Conservation (phyloP, 2,329 filamentous ascomycete species). For the Coleophoma eucalyptorum region DNA sequence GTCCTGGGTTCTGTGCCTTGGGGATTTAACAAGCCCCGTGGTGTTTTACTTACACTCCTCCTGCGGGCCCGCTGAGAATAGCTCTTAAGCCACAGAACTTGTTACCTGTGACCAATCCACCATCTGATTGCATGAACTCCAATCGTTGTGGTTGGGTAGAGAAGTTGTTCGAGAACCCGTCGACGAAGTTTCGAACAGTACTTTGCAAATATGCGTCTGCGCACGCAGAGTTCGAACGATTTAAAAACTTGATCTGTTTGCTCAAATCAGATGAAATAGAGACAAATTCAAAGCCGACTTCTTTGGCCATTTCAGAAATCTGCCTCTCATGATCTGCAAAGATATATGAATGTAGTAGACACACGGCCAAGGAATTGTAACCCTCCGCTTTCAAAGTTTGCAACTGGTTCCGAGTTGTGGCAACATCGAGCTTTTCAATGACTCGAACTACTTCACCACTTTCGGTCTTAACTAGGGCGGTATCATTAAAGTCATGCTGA, state of each 20-base stretch:
- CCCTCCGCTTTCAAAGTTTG: not conserved
- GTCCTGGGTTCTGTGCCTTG: too few relatives aligned
- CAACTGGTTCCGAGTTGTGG: constrained; percentile 21
- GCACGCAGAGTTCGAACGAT: constrained; percentile 60
- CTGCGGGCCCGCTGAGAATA: constrained; percentile 62
- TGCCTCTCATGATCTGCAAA: constrained; percentile 50
- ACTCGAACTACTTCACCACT: constrained; percentile 63
- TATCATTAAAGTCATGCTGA: not conserved
- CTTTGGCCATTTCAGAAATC: constrained; percentile 53
- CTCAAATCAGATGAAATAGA: constrained; percentile 61
- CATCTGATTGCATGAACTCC: constrained; percentile 59
- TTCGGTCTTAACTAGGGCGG: constrained; percentile 30
- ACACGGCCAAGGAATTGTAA: not conserved
- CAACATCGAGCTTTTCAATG: constrained; percentile 52
- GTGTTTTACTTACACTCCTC: constrained; percentile 50
- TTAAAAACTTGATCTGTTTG: constrained; percentile 68
- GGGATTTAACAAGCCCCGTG: too few relatives aligned
- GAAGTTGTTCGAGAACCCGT: constrained; percentile 53
- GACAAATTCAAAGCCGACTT: constrained; percentile 62
- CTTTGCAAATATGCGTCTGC: constrained; percentile 68
- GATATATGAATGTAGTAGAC: not conserved
- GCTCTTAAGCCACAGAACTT: constrained; percentile 58
- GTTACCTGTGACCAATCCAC: constrained; percentile 38
- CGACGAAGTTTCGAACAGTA: constrained; percentile 60
- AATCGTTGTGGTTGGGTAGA: constrained; percentile 42